Conservation (phyloP, 495 filamentous ascomycete genomes). For the Penicillium canescens region DNA sequence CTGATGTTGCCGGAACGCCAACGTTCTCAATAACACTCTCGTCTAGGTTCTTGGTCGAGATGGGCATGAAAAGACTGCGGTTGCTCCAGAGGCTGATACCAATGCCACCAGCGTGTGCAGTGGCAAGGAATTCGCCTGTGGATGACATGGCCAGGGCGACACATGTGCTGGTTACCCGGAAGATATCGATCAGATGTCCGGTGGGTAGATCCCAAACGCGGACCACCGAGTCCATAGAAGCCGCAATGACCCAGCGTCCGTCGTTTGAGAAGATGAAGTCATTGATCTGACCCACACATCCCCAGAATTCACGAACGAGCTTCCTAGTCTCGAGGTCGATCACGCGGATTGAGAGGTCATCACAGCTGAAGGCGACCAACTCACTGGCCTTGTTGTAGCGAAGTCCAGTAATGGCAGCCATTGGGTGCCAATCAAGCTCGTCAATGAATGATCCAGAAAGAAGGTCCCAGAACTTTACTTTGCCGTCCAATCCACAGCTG, state of each 20-base stretch:
- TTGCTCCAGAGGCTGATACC: conserved; percentile 96
- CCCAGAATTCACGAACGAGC: conserved; percentile 91
- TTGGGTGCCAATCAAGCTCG: conserved; percentile 82
- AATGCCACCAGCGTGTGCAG: conserved; percentile 78
- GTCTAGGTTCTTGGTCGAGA: conserved; percentile 77
- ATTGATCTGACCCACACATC: conserved; percentile 74
- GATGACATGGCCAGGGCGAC: conserved; percentile 82
- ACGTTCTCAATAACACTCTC: conserved; percentile 68
- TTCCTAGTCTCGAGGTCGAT: conserved; percentile 89
- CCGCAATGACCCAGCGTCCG: conserved; percentile 89
- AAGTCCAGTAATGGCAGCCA: conserved; percentile 72
- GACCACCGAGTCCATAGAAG: conserved; percentile 77
- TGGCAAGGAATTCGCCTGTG: conserved; percentile 91
- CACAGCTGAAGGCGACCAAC: conserved; percentile 85
- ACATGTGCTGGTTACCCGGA: conserved; percentile 72
- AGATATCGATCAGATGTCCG: conserved; percentile 88
- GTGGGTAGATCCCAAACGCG: conserved; percentile 96
- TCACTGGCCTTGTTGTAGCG: conserved; percentile 79
- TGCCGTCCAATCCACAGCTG: conserved; percentile 89
- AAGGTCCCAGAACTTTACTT: conserved; percentile 98
- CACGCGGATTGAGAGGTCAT: conserved; percentile 83
- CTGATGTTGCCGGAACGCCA: conserved; percentile 70
- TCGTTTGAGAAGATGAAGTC: conserved; percentile 92
- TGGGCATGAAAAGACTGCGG: conserved; percentile 80
- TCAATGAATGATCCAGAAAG: conserved; percentile 71